Evolutionary conservation across 2,329 filamentous ascomycete genomes (phyloP).

Genomic region (Diaporthe velutina): DNA sequence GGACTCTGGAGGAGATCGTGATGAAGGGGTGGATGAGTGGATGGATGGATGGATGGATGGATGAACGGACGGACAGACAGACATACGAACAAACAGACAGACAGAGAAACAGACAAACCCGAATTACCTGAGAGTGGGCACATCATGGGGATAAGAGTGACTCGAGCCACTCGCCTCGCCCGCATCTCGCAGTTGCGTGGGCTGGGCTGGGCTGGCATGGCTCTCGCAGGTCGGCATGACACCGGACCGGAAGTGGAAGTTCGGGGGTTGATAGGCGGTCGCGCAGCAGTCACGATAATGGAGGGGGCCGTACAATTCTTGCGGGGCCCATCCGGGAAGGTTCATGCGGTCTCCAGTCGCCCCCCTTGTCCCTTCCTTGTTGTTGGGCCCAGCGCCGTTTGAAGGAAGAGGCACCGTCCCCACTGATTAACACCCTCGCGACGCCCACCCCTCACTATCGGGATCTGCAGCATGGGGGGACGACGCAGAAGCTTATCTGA

Average conservation of each 20-base stretch:
- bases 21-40: too few species aligned
- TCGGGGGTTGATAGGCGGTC: conserved; percentile 38
- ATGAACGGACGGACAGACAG: not conserved
- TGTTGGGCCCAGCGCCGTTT: not conserved
- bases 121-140: conserved; percentile 9
- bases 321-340: conserved; percentile 31
- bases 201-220: conserved; percentile 7
- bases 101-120: not conserved
- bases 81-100: too few species aligned
- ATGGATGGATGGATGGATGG: not conserved
- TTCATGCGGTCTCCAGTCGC: conserved; percentile 18
- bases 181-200: not conserved
- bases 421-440: conserved; percentile 4
- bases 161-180: conserved; percentile 2
- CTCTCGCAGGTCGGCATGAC: conserved; percentile 18
- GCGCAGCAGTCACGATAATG: conserved; percentile 30
- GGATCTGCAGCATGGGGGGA: conserved; percentile 36
- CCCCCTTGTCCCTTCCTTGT: not conserved
- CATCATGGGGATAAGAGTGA: conserved; percentile 36
- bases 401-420: not conserved
- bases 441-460: conserved; percentile 32
- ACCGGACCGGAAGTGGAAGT: conserved; percentile 36
- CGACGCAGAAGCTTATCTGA: conserved; percentile 34
- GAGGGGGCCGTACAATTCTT: not conserved
- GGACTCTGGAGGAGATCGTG: conserved; percentile 5